Evolutionary conservation across 371 early-diverging fungal species (phyloP).

Genomic region (Phascolomyces articulosus): DNA sequence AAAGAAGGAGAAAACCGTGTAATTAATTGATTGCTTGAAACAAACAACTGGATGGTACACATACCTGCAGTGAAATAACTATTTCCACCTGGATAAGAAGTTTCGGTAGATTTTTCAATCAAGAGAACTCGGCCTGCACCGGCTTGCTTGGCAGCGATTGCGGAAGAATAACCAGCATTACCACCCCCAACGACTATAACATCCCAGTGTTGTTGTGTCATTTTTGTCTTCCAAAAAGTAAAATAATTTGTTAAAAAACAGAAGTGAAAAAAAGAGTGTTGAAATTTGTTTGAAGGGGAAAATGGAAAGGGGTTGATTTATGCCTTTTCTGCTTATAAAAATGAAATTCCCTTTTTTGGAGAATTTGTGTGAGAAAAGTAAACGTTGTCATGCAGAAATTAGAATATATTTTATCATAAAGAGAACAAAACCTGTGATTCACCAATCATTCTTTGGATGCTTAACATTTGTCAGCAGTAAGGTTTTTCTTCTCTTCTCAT

Average conservation of each 20-base stretch:
- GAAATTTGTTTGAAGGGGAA: too few relatives aligned
- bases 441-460: too few relatives aligned
- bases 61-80: conserved; percentile 23
- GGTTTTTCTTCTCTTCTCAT: not conserved
- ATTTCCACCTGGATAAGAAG: conserved; percentile 21
- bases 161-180: conserved; percentile 23
- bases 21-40: too few relatives aligned
- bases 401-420: too few relatives aligned
- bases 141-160: conserved; percentile 22
- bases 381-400: too few relatives aligned
- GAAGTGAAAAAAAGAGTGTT: too few relatives aligned
- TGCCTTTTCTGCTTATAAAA: not conserved
- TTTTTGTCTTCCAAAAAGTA: not conserved
- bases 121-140: conserved; percentile 21
- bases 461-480: not conserved
- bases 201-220: conserved; percentile 10
- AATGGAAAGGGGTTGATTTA: not conserved
- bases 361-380: too few relatives aligned
- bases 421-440: too few relatives aligned
- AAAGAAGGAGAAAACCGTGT: too few relatives aligned
- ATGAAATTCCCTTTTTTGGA: not conserved
- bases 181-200: conserved; percentile 23
- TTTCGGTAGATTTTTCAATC: conserved; percentile 19
- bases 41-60: not conserved
- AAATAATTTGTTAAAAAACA: too few relatives aligned